These are phyloP conservation scores for Irpex sp. DNA, from an alignment of 1,284 basidiomycete species.

Conservation along the genomic window DNA sequence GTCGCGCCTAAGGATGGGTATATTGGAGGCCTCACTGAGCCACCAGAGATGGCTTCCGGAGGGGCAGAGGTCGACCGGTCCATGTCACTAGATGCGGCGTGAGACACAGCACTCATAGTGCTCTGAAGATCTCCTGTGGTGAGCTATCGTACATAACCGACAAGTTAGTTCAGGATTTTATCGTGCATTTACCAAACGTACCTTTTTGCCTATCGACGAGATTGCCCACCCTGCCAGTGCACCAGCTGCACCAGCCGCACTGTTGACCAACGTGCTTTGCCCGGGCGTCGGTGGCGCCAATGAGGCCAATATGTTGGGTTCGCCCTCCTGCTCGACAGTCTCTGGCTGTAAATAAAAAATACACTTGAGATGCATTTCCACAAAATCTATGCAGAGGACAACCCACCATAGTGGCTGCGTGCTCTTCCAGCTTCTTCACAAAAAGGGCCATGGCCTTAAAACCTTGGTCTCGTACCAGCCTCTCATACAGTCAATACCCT, in stretches of 20 bases:
- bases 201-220: constrained; percentile 79
- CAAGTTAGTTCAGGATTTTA: neutral
- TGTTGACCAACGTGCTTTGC: constrained; percentile 62
- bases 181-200: constrained; percentile 21
- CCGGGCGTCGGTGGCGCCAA: constrained; percentile 29
- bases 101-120: constrained; percentile 40
- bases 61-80: constrained; percentile 29
- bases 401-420: constrained; percentile 77
- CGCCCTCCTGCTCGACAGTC: constrained; percentile 44
- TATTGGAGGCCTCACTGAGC: constrained; percentile 4
- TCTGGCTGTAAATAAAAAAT: constrained; percentile 56
- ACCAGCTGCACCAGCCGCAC: constrained; percentile 86
- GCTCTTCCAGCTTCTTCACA: constrained; percentile 76
- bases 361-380: neutral
- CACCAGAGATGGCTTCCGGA: constrained; percentile 30
- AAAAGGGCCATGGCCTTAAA: constrained; percentile 90
- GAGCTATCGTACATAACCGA: constrained; percentile 39
- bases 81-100: constrained; percentile 17
- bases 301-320: constrained; percentile 26
- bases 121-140: constrained; percentile 71
- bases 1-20: constrained; percentile 13
- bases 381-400: neutral
- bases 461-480: constrained; percentile 88
- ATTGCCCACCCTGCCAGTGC: constrained; percentile 94
- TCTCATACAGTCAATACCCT: constrained; percentile 25